phyloP scores from a whole-genome alignment of 306 rosid species.

The Begonia fuchsioides region DNA sequence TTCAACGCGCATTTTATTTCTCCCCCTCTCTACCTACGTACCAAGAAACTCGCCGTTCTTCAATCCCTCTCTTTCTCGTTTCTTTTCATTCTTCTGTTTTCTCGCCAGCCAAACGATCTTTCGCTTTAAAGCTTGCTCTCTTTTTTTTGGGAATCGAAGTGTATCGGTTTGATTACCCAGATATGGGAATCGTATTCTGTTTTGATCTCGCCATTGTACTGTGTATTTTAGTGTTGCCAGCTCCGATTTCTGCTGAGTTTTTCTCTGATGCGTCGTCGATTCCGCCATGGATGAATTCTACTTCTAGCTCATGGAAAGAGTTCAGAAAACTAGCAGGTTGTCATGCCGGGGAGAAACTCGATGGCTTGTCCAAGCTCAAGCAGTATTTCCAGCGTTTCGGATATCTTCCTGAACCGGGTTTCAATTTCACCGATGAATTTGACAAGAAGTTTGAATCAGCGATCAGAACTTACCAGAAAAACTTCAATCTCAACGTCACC shows the following conservation, averaged over 20 bases:
- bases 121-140: too few relatives aligned
- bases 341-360: slow-evolving; percentile 19
- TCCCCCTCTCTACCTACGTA: too few relatives aligned
- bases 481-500: slow-evolving; percentile 73
- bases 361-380: slow-evolving; percentile 55
- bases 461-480: slow-evolving; percentile 42
- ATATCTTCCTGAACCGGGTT: slow-evolving; percentile 37
- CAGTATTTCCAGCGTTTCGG: slow-evolving; percentile 55
- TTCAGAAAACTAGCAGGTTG: slow-evolving; percentile 44
- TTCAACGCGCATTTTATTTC: too few relatives aligned
- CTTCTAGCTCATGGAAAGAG: slow-evolving; percentile 32
- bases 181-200: too few relatives aligned
- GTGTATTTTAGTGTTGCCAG: slow-evolving; percentile 3
- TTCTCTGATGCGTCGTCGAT: slow-evolving; percentile 50
- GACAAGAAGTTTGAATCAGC: slow-evolving; percentile 48
- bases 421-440: slow-evolving; percentile 50
- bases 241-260: slow-evolving; percentile 40
- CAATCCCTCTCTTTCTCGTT: too few relatives aligned
- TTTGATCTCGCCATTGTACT: background rate
- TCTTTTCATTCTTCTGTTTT: too few relatives aligned
- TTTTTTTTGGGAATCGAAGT: too few relatives aligned
- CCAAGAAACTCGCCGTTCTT: too few relatives aligned
- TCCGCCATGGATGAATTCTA: slow-evolving; percentile 16
- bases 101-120: too few relatives aligned
- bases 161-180: too few relatives aligned